Conservation (phyloP, 192 early-diverging fungal species). For the Mycoemilia scoparia region DNA sequence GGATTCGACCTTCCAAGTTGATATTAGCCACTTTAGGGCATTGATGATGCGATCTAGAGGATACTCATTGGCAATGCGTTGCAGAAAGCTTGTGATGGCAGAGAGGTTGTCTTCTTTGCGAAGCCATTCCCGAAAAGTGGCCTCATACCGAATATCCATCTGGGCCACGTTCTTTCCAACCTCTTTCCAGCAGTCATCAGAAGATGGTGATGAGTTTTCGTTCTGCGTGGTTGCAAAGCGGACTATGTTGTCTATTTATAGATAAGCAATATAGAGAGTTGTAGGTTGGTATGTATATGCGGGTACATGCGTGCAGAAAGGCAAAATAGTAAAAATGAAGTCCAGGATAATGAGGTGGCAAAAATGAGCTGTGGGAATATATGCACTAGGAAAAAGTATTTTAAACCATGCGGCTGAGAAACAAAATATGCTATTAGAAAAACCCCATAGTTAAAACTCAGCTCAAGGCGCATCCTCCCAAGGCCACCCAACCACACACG, state of each 20-base stretch:
- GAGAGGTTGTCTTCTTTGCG: constrained; percentile 56
- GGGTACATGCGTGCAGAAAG: too few species aligned
- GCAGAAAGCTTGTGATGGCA: constrained; percentile 46
- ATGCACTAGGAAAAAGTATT: too few species aligned
- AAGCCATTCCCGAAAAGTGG: constrained; percentile 58
- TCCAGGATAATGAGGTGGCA: too few species aligned
- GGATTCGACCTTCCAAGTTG: constrained; percentile 51
- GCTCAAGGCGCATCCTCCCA: too few species aligned
- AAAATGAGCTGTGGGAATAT: too few species aligned
- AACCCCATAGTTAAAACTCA: too few species aligned
- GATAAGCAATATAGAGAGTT: too few species aligned
- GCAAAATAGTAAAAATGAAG: too few species aligned
- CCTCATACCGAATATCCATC: constrained; percentile 61
- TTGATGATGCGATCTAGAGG: constrained; percentile 53
- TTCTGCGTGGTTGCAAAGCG: constrained; percentile 33
- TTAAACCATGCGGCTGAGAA: too few species aligned
- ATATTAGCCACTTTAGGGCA: constrained; percentile 55
- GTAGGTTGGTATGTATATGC: too few species aligned
- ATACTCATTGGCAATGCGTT: constrained; percentile 59
- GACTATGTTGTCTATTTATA: constrained; percentile 31
- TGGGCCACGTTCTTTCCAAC: constrained; percentile 51
- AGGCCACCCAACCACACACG: too few species aligned
- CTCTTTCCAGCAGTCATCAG: constrained; percentile 53
- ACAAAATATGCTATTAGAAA: too few species aligned
- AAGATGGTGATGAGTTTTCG: constrained; percentile 18